Conservation (phyloP, 1,139 yeast genomes). For the Eremothecium sinecaudum region DNA sequence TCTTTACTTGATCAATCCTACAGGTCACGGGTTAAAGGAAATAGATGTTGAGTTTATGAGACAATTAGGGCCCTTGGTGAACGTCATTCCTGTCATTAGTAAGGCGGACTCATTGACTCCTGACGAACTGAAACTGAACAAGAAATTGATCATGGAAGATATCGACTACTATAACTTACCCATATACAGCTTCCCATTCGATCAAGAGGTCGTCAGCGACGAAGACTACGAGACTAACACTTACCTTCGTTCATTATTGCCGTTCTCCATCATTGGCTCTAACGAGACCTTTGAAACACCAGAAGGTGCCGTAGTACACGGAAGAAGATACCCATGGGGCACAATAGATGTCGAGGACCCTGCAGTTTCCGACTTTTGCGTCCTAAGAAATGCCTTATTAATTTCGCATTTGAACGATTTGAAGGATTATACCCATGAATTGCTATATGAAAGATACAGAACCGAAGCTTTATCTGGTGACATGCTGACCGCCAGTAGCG, state of each 20-base stretch:
- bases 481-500: constrained; percentile 9
- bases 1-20: constrained; percentile 60
- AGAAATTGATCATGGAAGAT: constrained; percentile 57
- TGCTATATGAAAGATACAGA: constrained; percentile 84
- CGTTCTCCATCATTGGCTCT: constrained; percentile 84
- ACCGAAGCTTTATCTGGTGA: constrained; percentile 71
- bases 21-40: constrained; percentile 72
- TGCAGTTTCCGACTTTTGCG: constrained; percentile 71
- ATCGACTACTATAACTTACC: constrained; percentile 72
- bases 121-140: constrained; percentile 60
- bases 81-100: constrained; percentile 78
- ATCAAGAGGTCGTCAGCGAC: constrained; percentile 51
- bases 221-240: constrained; percentile 78
- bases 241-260: constrained; percentile 63
- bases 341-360: constrained; percentile 81
- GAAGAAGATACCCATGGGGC: constrained; percentile 94
- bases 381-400: constrained; percentile 70
- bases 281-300: constrained; percentile 46
- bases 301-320: constrained; percentile 58
- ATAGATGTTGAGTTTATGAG: constrained; percentile 71
- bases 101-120: constrained; percentile 82
- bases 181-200: constrained; percentile 69
- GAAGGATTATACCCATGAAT: constrained; percentile 87
- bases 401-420: constrained; percentile 92
- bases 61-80: constrained; percentile 68